Conservation (phyloP, 2,329 filamentous ascomycete genomes). For the Colletotrichum euphorbiae region DNA sequence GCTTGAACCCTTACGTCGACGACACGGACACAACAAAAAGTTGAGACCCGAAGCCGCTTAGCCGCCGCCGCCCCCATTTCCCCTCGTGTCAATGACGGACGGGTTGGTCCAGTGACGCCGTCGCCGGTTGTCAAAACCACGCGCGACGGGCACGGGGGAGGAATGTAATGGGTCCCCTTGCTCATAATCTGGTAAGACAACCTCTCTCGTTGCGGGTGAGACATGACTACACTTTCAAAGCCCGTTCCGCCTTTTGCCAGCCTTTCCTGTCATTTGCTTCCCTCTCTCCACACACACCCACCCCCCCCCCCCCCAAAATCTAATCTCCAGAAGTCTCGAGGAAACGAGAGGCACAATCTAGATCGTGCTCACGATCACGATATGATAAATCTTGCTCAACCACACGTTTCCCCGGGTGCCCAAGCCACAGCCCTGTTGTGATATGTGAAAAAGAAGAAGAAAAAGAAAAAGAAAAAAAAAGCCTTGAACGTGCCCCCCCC, state of each 20-base stretch:
- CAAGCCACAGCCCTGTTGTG: background rate
- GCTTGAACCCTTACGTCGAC: constrained; percentile 19
- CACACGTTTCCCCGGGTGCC: constrained; percentile 2
- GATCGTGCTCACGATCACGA: constrained; percentile 32
- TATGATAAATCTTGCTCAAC: constrained; percentile 36
- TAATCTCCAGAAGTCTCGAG: constrained; percentile 15
- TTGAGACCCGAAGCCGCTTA: background rate
- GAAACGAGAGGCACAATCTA: constrained; percentile 14
- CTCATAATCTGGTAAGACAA: constrained; percentile 20
- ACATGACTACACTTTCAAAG: constrained; percentile 1
- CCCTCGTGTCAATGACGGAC: constrained; percentile 1
- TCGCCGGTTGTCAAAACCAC: background rate
- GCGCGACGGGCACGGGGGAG: constrained; percentile 1
- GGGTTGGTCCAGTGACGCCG: background rate
- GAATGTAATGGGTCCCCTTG: constrained; percentile 11
- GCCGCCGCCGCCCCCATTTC: background rate
- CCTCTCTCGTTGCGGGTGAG: constrained; percentile 14
- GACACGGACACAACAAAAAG: background rate
- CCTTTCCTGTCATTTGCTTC: background rate
- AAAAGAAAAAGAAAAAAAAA: too few relatives aligned
- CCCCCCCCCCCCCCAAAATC: too few relatives aligned
- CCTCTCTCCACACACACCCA: too few relatives aligned
- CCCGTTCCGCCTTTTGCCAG: background rate
- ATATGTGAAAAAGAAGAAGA: background rate
- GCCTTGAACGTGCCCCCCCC: background rate